Base-by-base conservation (phyloP, 108 stramenopile genomes). In the Cyclostephanos invisitatus region DNA sequence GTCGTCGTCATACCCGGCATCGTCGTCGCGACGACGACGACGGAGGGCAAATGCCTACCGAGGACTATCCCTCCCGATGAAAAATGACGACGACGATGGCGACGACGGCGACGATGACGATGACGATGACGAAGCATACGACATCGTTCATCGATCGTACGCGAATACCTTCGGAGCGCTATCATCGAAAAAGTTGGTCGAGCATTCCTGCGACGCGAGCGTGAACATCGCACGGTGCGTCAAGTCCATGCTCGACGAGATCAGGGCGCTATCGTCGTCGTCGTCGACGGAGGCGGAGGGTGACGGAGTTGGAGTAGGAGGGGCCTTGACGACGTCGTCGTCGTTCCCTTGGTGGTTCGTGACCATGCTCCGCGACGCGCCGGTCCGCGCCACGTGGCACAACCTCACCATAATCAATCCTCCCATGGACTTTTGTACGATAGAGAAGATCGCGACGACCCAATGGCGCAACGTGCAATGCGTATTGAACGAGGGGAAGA, bases 261-360 rank as follows among this genome's bases (percentile, higher is more conserved):
- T 24, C 11, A 53, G 3, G 51, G 51, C 0, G 51, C 7, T 18
- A 7, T 53, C 51, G 51, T 53, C 51, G 44, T 15, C 44, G 44
- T 46, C 44, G 25, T 54, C 53, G 8, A 25, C 53, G 22, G 36
- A 36, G 40, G 7, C 40, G 10, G 40, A 1, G 40, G 10, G 7
- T 3, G 7, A 40, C 7, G 32, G 32, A 4, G 32, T 32, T 2
- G 32, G 32, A 32, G 32, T 2, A 32, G 32, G 32, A 8, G 40
- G 7, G 1, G 20, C 49, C 3, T 8, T 8, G 36, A 53, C 51
- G 24, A 5, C 51, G 24, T 1, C 51, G 22, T 20, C 46, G 42
- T 61, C 70, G 14, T 27, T 66, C 22, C 63, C 72, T 1, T 78
- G 71, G 70, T 71, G 75, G 62, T 77, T 77, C 24, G 44, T 59